Evolutionary conservation across 225 moss, liverwort and hornwort species (phyloP).

Genomic region (Sphagnum contortum): DNA sequence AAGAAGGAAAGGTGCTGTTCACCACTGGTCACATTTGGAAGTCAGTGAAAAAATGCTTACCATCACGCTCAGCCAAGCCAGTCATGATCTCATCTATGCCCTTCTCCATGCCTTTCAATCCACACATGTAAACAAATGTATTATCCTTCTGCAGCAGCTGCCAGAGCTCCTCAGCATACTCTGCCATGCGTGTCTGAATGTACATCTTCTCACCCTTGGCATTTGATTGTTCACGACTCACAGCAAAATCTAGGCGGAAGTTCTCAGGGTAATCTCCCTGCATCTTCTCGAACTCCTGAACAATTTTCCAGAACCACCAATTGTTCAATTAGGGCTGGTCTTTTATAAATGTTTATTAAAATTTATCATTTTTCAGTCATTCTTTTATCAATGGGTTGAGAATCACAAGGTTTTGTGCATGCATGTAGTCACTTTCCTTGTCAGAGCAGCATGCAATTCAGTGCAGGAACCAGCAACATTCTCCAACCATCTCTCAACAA

Average conservation of each 20-base stretch:
- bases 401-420: too few species aligned
- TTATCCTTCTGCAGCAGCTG: slow-evolving; percentile 39
- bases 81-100: slow-evolving; percentile 44
- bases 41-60: slow-evolving; percentile 6
- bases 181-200: slow-evolving; percentile 62
- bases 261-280: slow-evolving; percentile 36
- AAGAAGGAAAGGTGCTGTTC: too few species aligned
- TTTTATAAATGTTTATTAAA: too few species aligned
- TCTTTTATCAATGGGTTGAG: too few species aligned
- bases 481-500: too few species aligned
- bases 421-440: too few species aligned
- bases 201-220: slow-evolving; percentile 60
- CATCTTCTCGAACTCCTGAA: slow-evolving; percentile 65
- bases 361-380: too few species aligned
- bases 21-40: too few species aligned
- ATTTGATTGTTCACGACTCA: slow-evolving; percentile 48
- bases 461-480: too few species aligned
- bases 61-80: slow-evolving; percentile 35
- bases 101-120: slow-evolving; percentile 68
- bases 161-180: slow-evolving; percentile 60
- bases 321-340: too few species aligned
- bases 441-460: too few species aligned
- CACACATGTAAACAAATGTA: slow-evolving; percentile 60
- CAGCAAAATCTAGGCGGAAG: slow-evolving; percentile 53
- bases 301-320: not conserved